Base-by-base conservation (phyloP, 2,329 filamentous ascomycete genomes). In the Coleophoma eucalyptorum region DNA sequence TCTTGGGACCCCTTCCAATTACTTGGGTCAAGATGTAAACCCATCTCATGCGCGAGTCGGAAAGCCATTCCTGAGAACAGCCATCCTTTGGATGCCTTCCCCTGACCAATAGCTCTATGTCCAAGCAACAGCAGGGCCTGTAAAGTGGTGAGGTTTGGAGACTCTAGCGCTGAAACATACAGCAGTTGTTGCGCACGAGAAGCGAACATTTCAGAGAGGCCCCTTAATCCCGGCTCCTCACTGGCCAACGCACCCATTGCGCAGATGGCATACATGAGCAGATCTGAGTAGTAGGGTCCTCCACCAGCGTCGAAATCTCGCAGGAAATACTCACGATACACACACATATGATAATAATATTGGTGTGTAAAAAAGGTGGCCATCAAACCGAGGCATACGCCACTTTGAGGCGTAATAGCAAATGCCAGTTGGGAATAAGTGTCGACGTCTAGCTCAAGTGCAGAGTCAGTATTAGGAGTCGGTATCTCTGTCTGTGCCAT, bases 21-120 rank as follows among this genome's bases (percentile, higher is more conserved):
- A 46, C 67, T 74, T 1, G 75, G 75, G 46, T 78, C 75, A 0
- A 78, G 67, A 55, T 78, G 75, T 15, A 78, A 65, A 1, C 75
- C 75, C 75, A 78, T 78, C 55, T 76, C 75, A 46, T 77, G 74
- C 0, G 74, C 71, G 13, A 78, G 65, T 4, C 75, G 69, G 54
- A 76, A 78, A 8, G 74, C 74, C 74, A 78, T 77, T 43, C 75
- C 74, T 26, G 73, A 76, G 48, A 75, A 77, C 2, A 78, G 62
- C 75, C 75, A 78, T 12, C 75, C 75, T 48, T 75, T 78, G 16
- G 74, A 77, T 2, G 69, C 63, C n/a, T 70, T 69, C 0, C 74
- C 72, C 19, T 70, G 69, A 3, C 74, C 75, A 40, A 77, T 76
- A 52, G 75, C 73, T 15, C 70, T 66, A 49, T 78, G 73, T 10